Evolutionary conservation across 495 filamentous ascomycete species (phyloP).

Genomic region (Polyplosphaeria fusca): DNA sequence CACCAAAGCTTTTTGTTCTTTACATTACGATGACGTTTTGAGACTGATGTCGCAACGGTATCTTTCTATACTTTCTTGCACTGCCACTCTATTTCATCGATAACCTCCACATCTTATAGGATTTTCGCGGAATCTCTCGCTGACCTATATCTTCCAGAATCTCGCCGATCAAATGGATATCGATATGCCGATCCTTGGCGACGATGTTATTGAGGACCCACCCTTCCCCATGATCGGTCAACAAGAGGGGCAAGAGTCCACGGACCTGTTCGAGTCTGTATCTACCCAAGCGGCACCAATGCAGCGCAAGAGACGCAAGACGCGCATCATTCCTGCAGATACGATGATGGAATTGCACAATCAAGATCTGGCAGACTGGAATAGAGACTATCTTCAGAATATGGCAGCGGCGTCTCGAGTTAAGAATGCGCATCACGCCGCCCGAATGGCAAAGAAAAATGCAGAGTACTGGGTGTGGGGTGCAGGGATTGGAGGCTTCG

Average conservation of each 20-base stretch:
- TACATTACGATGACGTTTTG: too few relatives aligned
- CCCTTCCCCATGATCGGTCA: conserved; percentile 15
- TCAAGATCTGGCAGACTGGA: conserved; percentile 40
- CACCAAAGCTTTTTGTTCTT: too few relatives aligned
- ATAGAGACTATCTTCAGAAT: conserved; percentile 38
- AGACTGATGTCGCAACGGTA: too few relatives aligned
- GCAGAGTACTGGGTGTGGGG: conserved; percentile 42
- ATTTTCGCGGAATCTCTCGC: too few relatives aligned
- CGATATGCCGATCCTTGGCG: conserved; percentile 33
- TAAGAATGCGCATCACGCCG: conserved; percentile 26
- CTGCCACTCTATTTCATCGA: too few relatives aligned
- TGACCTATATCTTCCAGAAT: conserved; percentile 27
- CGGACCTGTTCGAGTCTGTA: background rate
- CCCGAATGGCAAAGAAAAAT: conserved; percentile 40
- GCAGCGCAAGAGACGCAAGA: conserved; percentile 20
- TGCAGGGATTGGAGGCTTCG: conserved; percentile 47
- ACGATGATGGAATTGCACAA: conserved; percentile 38
- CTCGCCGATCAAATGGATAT: conserved; percentile 47
- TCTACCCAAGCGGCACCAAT: conserved; percentile 19
- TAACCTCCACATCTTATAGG: too few relatives aligned
- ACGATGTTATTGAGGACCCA: conserved; percentile 28
- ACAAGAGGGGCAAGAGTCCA: background rate
- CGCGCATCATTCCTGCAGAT: conserved; percentile 33
- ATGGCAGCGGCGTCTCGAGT: conserved; percentile 33
- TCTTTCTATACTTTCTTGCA: conserved; percentile 5